phyloP scores from a whole-genome alignment of 176 grass and related monocot species.

The Typha latifolia region DNA sequence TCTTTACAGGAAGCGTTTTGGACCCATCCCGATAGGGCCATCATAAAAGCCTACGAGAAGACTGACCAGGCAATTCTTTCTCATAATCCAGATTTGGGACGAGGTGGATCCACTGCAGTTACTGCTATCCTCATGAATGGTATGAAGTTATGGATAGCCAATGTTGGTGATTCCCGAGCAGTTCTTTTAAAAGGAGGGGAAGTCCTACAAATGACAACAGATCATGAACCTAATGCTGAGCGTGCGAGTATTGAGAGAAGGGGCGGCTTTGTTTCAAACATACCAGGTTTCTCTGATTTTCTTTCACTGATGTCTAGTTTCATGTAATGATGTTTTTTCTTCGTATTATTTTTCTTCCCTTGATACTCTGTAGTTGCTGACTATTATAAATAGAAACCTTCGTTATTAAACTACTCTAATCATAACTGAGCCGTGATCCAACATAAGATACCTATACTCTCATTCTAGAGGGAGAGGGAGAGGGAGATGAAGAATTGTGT shows the following conservation, averaged over 20 bases:
- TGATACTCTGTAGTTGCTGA: too few relatives aligned
- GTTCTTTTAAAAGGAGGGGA: slow-evolving; percentile 27
- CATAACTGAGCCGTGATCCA: too few relatives aligned
- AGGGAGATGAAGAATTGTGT: too few relatives aligned
- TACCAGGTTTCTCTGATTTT: background rate
- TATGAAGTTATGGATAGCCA: slow-evolving; percentile 36
- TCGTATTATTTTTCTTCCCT: too few relatives aligned
- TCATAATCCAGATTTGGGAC: background rate
- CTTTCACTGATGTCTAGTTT: too few relatives aligned
- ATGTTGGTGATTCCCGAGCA: slow-evolving; percentile 54
- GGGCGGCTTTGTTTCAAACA: slow-evolving; percentile 35
- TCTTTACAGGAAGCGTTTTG: slow-evolving; percentile 21
- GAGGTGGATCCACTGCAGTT: slow-evolving; percentile 25
- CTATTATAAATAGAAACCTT: too few relatives aligned
- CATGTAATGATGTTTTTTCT: too few relatives aligned
- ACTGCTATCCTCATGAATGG: slow-evolving; percentile 43
- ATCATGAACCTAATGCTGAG: slow-evolving; percentile 57
- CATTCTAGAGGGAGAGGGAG: too few relatives aligned
- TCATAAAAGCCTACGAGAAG: slow-evolving; percentile 34
- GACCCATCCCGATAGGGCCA: slow-evolving; percentile 43
- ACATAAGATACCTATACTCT: too few relatives aligned
- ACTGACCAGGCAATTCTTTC: too few relatives aligned
- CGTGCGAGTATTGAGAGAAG: slow-evolving; percentile 27
- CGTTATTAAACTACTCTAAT: too few relatives aligned
- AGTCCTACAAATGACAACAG: slow-evolving; percentile 47